Percentiles rank a stretch among this genome's conserved stretches.
Evolutionary conservation across 2,329 filamentous ascomycete species (phyloP).

Genomic region (Calonectria henricotiae): DNA sequence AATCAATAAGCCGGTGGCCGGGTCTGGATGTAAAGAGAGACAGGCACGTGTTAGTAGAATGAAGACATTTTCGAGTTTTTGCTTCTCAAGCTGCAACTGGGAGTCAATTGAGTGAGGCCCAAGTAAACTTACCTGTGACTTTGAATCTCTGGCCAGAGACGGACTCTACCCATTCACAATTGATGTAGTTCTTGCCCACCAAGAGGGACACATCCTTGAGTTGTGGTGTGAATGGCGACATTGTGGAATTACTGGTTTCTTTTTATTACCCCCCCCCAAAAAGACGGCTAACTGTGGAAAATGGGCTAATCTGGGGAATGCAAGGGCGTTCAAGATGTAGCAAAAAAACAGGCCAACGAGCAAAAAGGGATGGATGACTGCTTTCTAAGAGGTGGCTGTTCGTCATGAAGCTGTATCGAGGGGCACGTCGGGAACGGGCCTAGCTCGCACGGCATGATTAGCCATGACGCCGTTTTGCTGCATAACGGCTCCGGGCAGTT

Average conservation of each 20-base stretch:
- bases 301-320: background rate
- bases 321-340: conserved; percentile 13
- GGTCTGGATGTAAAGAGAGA: conserved; percentile 63
- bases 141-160: conserved; percentile 81
- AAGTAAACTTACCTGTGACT: conserved; percentile 59
- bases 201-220: conserved; percentile 76
- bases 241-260: background rate
- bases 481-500: conserved; percentile 34
- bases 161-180: conserved; percentile 81
- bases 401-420: conserved; percentile 6
- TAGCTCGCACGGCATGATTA: conserved; percentile 7
- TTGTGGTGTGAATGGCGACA: conserved; percentile 34
- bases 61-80: background rate
- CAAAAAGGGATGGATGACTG: too few species aligned
- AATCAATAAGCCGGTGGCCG: conserved; percentile 77
- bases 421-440: background rate
- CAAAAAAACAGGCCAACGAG: background rate
- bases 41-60: background rate
- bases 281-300: background rate
- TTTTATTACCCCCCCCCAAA: background rate
- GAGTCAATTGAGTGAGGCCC: too few species aligned
- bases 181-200: conserved; percentile 75
- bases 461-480: conserved; percentile 24
- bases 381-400: background rate
- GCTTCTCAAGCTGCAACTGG: background rate